These are phyloP conservation scores for Candida gigantensis DNA, from an alignment of 1,139 yeast species.

Conservation along the genomic window DNA sequence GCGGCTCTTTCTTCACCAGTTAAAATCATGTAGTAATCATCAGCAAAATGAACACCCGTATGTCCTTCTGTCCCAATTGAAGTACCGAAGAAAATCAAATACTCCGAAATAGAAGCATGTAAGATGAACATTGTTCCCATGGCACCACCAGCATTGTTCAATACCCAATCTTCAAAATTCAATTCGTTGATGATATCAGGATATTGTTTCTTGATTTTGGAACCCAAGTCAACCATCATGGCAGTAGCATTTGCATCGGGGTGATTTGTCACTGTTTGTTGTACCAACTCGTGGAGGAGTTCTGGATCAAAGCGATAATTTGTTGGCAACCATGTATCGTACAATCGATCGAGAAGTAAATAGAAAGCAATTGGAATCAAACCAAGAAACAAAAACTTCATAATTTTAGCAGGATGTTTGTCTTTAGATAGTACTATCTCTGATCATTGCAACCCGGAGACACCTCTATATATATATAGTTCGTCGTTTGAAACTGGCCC, in stretches of 20 bases:
- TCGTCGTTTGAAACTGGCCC: too few relatives aligned
- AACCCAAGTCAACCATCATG: slow-evolving; percentile 60
- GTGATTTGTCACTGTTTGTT: slow-evolving; percentile 52
- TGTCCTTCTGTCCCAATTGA: slow-evolving; percentile 96
- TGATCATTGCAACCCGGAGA: too few relatives aligned
- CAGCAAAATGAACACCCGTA: slow-evolving; percentile 92
- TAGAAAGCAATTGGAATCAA: slow-evolving; percentile 28
- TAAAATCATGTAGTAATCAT: slow-evolving; percentile 90
- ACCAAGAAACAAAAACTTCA: slow-evolving; percentile 14
- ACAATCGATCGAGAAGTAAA: slow-evolving; percentile 41
- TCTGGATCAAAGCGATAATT: slow-evolving; percentile 59
- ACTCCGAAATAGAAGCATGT: slow-evolving; percentile 94
- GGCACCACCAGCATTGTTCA: slow-evolving; percentile 97
- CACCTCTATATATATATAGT: too few relatives aligned
- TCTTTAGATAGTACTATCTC: too few relatives aligned
- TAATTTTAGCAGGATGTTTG: too few relatives aligned
- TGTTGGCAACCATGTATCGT: slow-evolving; percentile 65
- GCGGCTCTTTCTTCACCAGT: slow-evolving; percentile 78
- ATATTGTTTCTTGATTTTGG: slow-evolving; percentile 59
- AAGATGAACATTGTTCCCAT: slow-evolving; percentile 96
- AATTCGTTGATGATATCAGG: slow-evolving; percentile 64
- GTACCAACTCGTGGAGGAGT: slow-evolving; percentile 48
- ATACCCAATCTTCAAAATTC: slow-evolving; percentile 84
- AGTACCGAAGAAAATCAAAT: slow-evolving; percentile 83
- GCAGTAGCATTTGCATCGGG: slow-evolving; percentile 63